Conservation (phyloP, 768 basidiomycete species). For the Tylopilus felleus region DNA sequence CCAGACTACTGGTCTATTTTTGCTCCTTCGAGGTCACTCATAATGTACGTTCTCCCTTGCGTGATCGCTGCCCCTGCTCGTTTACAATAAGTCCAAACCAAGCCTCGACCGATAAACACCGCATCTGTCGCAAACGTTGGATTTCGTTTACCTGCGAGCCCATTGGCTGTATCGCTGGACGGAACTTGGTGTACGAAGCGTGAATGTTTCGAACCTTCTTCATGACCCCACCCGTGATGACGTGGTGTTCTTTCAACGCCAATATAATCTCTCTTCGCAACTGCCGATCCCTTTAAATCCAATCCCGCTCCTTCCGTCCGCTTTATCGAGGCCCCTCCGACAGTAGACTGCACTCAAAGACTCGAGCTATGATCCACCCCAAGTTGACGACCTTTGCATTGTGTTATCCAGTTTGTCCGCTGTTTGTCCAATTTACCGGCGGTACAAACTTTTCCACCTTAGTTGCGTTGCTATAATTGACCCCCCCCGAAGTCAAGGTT, state of each 20-base stretch:
- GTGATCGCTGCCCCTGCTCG: not conserved
- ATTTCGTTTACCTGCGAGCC: not conserved
- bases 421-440: not conserved
- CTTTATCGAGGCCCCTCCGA: not conserved
- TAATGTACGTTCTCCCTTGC: not conserved
- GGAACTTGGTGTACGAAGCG: not conserved
- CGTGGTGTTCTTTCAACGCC: slow-evolving; percentile 1
- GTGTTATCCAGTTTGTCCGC: not conserved
- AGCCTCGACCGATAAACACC: not conserved
- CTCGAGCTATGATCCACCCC: not conserved
- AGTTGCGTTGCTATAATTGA: slow-evolving; percentile 2
- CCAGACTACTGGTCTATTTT: not conserved
- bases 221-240: slow-evolving; percentile 1
- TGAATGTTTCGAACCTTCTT: not conserved
- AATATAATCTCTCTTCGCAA: slow-evolving; percentile 1
- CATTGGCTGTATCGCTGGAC: not conserved
- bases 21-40: not conserved
- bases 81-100: not conserved
- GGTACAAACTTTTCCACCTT: not conserved
- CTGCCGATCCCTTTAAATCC: slow-evolving; percentile 7
- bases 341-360: too few species aligned
- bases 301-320: slow-evolving; percentile 6
- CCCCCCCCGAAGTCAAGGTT: not conserved
- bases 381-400: not conserved
- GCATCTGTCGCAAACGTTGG: not conserved